Percentiles rank a stretch among this genome's conserved stretches.
These are phyloP conservation scores for Diaporthe amygdali DNA, from an alignment of 2,329 filamentous ascomycete genomes.

Conservation along the genomic window DNA sequence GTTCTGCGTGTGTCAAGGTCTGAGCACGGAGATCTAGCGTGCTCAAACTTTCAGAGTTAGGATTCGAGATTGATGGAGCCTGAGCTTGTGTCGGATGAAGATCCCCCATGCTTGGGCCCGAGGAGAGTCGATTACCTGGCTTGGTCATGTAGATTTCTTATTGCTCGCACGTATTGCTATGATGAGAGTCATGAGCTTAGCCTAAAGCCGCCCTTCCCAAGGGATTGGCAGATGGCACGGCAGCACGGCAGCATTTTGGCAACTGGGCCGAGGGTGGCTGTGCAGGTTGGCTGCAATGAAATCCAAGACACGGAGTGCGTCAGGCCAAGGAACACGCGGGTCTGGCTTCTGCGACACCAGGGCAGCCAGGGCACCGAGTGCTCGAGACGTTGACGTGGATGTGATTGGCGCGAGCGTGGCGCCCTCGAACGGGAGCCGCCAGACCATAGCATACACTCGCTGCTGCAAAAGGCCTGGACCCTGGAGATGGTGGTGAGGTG, in stretches of 20 bases:
- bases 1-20: conserved; percentile 4
- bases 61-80: conserved; percentile 17
- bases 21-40: conserved; percentile 10
- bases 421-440: conserved; percentile 10
- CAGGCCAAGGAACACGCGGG: conserved; percentile 15
- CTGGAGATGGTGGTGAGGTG: background rate
- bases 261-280: conserved; percentile 26
- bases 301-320: conserved; percentile 20
- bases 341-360: conserved; percentile 6
- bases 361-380: background rate
- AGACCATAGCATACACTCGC: background rate
- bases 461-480: conserved; percentile 2
- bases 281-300: conserved; percentile 20
- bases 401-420: conserved; percentile 15
- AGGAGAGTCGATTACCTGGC: background rate
- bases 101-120: conserved; percentile 1
- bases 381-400: background rate
- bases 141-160: background rate
- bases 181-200: conserved; percentile 17
- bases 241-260: background rate
- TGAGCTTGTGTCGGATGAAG: conserved; percentile 3
- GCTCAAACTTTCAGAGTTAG: conserved; percentile 12
- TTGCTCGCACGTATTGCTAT: background rate
- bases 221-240: background rate
- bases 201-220: background rate